A percentile compares a stretch with the other conserved stretches of the same genome.
phyloP scores from a whole-genome alignment of 176 grass and related monocot species.

The Stipa capillata region DNA sequence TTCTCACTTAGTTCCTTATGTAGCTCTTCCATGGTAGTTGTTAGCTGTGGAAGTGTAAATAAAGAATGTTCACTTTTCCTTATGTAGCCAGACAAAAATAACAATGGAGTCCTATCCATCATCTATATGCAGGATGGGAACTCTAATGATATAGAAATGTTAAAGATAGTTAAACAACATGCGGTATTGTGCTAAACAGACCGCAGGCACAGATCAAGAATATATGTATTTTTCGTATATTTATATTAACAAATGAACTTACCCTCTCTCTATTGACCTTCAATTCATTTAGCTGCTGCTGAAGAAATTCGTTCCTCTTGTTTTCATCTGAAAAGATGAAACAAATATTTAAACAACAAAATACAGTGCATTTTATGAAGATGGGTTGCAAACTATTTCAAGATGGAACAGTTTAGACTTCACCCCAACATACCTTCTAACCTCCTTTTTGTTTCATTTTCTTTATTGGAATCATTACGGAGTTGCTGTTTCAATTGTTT shows the following conservation, averaged over 20 bases:
- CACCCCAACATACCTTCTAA: slow-evolving; percentile 49
- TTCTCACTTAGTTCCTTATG: slow-evolving; percentile 66
- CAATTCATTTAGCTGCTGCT: slow-evolving; percentile 67
- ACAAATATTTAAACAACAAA: slow-evolving; percentile 25
- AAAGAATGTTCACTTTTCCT: neutral
- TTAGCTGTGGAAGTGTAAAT: slow-evolving; percentile 34
- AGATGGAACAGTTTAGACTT: slow-evolving; percentile 14
- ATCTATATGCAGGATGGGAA: neutral
- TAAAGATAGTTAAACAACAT: neutral
- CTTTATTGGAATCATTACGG: slow-evolving; percentile 35
- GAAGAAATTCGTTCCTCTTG: slow-evolving; percentile 50
- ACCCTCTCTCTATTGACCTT: slow-evolving; percentile 63
- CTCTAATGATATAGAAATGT: neutral
- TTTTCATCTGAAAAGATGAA: slow-evolving; percentile 54
- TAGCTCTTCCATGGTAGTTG: slow-evolving; percentile 48
- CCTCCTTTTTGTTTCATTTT: slow-evolving; percentile 45
- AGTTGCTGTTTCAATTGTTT: slow-evolving; percentile 67
- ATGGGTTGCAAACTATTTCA: neutral
- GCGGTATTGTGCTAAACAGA: neutral
- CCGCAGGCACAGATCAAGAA: neutral
- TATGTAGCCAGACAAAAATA: neutral
- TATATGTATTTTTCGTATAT: neutral
- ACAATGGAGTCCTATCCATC: neutral
- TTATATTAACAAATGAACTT: slow-evolving; percentile 10
- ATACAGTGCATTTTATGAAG: neutral